These are phyloP conservation scores for Claviceps paspali DNA, from an alignment of 2,329 filamentous ascomycete genomes.

Conservation along the genomic window DNA sequence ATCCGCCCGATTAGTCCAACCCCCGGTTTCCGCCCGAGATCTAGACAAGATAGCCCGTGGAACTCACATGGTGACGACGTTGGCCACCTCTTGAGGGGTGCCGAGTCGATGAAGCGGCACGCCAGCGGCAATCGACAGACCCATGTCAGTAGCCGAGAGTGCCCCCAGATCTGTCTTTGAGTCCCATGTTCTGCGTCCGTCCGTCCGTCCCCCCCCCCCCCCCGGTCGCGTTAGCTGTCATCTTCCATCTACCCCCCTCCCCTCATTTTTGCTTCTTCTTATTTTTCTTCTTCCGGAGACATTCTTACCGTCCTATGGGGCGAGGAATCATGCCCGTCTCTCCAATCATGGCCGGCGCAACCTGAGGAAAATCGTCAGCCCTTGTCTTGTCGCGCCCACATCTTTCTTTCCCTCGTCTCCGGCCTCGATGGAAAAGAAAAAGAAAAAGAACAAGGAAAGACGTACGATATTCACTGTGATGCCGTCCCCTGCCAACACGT, in stretches of 20 bases:
- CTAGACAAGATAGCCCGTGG: no score
- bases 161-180: background rate
- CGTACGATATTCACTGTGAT: conserved; percentile 6
- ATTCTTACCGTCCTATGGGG: conserved; percentile 5
- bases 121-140: conserved; percentile 4
- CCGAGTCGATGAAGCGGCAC: conserved; percentile 5
- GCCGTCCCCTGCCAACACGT: conserved; percentile 4
- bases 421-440: background rate
- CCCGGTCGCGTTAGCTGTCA: background rate
- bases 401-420: no score
- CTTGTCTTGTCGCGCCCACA: background rate
- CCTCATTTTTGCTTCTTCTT: no score
- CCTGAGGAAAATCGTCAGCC: background rate
- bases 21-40: no score
- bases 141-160: conserved; percentile 2
- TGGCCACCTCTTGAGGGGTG: conserved; percentile 5
- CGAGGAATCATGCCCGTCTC: conserved; percentile 7
- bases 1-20: background rate
- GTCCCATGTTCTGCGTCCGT: conserved; percentile 5
- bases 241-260: no score
- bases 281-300: no score
- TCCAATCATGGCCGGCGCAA: conserved; percentile 6
- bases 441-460: background rate
- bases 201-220: no score
- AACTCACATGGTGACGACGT: conserved; percentile 6